phyloP scores from a whole-genome alignment of 345 rosid species.

The Lenwebbia sp. region DNA sequence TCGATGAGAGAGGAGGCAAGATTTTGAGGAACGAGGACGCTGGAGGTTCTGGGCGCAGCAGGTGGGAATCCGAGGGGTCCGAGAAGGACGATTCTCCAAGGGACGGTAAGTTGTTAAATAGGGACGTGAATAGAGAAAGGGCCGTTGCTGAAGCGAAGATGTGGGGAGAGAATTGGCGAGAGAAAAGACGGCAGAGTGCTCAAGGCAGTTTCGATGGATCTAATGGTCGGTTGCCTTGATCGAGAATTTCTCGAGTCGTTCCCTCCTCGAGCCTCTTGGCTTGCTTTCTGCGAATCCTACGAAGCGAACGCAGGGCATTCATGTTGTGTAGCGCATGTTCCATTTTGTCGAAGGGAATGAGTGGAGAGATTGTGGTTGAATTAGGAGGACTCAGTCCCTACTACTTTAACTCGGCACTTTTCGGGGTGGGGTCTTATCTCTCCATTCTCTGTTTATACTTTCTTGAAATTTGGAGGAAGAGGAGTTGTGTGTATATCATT shows the following conservation, averaged over 20 bases:
- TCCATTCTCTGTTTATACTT: neutral
- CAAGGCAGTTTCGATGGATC: conserved; percentile 43
- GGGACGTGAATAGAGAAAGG: conserved; percentile 68
- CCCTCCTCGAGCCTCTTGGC: neutral
- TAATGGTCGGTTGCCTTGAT: conserved; percentile 3
- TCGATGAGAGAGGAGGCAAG: conserved; percentile 37
- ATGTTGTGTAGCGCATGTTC: neutral
- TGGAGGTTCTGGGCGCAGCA: conserved; percentile 46
- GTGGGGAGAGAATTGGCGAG: conserved; percentile 95
- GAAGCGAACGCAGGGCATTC: neutral
- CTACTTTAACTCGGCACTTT: neutral
- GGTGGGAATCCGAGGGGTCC: conserved; percentile 63
- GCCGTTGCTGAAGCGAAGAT: conserved; percentile 93
- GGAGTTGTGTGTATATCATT: neutral
- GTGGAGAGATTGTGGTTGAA: neutral
- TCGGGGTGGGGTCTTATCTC: neutral
- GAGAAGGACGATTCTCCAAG: conserved; percentile 83
- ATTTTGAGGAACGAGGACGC: conserved; percentile 47
- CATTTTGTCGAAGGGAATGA: neutral
- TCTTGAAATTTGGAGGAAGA: neutral
- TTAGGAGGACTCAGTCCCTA: neutral
- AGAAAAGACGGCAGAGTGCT: conserved; percentile 61
- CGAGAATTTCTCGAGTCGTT: neutral
- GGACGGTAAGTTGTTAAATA: conserved; percentile 48
- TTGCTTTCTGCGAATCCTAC: neutral